Conservation (phyloP, 2,329 filamentous ascomycete species). For the Cercospora beticola region DNA sequence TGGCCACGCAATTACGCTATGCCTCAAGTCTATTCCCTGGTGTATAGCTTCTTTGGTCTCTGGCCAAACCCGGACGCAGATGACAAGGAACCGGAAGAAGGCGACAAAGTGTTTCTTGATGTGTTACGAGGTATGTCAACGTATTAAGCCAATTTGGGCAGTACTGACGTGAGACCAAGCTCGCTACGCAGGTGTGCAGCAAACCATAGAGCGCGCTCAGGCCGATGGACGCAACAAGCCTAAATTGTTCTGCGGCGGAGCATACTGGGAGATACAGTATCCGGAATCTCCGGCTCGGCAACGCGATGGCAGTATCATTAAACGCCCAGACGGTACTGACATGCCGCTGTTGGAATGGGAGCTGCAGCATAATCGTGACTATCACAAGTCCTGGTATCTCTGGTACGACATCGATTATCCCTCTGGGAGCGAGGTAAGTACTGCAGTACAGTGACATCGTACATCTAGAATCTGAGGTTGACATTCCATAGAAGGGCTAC, state of each 20-base stretch:
- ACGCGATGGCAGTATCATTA: neutral
- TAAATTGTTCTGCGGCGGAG: neutral
- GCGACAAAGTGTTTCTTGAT: neutral
- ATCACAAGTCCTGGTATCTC: neutral
- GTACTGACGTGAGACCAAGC: neutral
- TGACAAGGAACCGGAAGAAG: neutral
- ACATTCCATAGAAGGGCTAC: neutral
- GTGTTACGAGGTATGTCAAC: neutral
- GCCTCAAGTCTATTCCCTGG: neutral
- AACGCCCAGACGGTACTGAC: neutral
- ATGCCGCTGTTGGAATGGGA: neutral
- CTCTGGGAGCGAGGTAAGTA: neutral
- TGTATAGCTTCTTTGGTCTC: neutral
- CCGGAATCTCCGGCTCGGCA: neutral
- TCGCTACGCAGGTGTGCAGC: neutral
- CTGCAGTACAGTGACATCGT: neutral
- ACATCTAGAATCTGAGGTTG: neutral
- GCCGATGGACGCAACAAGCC: neutral
- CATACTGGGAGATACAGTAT: neutral
- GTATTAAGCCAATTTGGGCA: neutral
- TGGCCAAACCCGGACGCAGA: neutral
- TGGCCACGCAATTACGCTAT: neutral
- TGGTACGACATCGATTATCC: neutral
- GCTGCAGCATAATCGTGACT: neutral
- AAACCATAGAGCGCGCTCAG: neutral